These are phyloP conservation scores for Ceratocystis papillata DNA, from an alignment of 2,329 filamentous ascomycete species.

Conservation along the genomic window DNA sequence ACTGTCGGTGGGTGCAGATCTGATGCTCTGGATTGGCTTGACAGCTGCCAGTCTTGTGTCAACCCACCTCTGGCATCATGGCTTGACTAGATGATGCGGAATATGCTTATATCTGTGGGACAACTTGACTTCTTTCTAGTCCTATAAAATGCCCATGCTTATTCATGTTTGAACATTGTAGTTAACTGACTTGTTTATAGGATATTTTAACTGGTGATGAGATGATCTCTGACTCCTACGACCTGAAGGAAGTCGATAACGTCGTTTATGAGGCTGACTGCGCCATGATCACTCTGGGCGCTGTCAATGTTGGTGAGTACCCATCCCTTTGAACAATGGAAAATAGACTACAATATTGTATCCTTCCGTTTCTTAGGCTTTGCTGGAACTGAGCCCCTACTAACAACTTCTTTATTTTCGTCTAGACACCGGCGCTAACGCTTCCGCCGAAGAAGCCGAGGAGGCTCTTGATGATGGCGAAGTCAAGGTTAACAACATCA, in stretches of 20 bases:
- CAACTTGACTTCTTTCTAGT: not conserved
- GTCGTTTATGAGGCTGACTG: conserved; percentile 86
- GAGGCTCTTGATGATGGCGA: conserved; percentile 60
- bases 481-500: conserved; percentile 80
- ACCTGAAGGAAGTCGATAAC: conserved; percentile 68
- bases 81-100: too few relatives aligned
- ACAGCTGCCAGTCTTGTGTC: too few relatives aligned
- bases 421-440: conserved; percentile 83
- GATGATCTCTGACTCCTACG: conserved; percentile 91
- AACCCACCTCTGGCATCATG: too few relatives aligned
- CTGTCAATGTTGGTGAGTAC: conserved; percentile 58
- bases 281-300: conserved; percentile 72
- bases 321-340: not conserved
- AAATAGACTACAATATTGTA: not conserved
- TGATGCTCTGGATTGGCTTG: not conserved
- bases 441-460: conserved; percentile 81
- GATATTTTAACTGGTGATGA: conserved; percentile 85
- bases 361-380: not conserved
- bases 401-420: not conserved
- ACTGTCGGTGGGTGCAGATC: not conserved
- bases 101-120: too few relatives aligned
- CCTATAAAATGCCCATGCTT: not conserved
- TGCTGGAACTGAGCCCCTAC: not conserved
- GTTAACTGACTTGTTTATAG: conserved; percentile 38
- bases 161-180: not conserved